These are phyloP conservation scores for Mortierella sp. DNA, from an alignment of 371 early-diverging fungal genomes.

Conservation along the genomic window DNA sequence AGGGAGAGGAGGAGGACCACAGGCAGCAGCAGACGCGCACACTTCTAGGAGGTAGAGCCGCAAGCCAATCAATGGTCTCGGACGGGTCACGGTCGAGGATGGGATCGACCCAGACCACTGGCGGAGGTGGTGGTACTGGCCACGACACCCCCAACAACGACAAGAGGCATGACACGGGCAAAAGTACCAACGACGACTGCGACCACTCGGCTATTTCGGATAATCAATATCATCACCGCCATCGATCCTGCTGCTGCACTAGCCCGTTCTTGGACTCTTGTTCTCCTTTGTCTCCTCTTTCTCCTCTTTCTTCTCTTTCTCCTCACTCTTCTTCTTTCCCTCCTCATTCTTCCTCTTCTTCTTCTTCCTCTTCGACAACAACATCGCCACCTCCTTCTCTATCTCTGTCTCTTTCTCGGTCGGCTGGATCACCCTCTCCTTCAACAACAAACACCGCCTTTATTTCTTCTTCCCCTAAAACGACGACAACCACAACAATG, in stretches of 20 bases:
- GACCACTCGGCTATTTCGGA: not conserved
- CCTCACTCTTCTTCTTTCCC: not conserved
- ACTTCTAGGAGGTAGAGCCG: constrained; percentile 3
- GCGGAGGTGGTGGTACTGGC: too few relatives aligned
- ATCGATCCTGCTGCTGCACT: too few relatives aligned
- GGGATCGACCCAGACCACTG: not conserved
- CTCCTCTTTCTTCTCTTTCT: too few relatives aligned
- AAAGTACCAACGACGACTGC: not conserved
- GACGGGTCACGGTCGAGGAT: not conserved
- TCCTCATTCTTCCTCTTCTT: not conserved
- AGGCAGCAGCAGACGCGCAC: not conserved
- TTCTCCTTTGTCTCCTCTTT: not conserved
- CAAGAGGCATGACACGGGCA: not conserved
- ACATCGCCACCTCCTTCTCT: not conserved
- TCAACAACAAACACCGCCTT: not conserved
- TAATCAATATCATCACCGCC: not conserved
- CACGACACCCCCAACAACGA: not conserved
- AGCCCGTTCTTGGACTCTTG: too few relatives aligned
- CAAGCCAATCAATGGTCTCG: not conserved
- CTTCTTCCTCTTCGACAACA: not conserved
- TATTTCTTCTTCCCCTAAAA: not conserved
- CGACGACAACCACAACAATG: not conserved
- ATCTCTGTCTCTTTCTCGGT: too few relatives aligned
- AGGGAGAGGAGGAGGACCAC: not conserved
- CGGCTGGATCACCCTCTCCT: not conserved